A percentile compares a stretch with the other conserved stretches of the same genome.
Evolutionary conservation across 1,284 basidiomycete genomes (phyloP).

Genomic region (Wallemia hederae): DNA sequence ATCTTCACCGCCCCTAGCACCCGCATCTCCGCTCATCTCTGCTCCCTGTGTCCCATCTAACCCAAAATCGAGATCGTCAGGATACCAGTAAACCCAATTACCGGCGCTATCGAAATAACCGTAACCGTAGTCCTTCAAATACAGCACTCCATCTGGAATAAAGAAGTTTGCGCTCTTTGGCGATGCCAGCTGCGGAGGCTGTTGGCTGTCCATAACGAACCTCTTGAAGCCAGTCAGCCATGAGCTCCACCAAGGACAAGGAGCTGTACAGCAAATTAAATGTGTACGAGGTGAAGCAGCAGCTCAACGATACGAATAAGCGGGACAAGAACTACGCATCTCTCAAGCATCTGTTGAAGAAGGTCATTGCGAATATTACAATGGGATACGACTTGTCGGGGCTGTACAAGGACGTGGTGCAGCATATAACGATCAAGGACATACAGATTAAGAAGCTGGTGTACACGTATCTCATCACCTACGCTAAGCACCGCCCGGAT

Average conservation of each 20-base stretch:
- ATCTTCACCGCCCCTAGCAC: no score
- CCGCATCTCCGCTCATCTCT: no score
- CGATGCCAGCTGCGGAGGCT: no score
- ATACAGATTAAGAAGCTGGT: constrained; percentile 98
- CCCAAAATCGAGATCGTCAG: neutral
- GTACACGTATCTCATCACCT: constrained; percentile 73
- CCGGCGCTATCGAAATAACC: neutral
- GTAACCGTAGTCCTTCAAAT: neutral
- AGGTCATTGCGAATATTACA: constrained; percentile 81
- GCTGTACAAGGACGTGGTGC: constrained; percentile 62
- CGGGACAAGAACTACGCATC: constrained; percentile 83
- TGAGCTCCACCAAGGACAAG: neutral
- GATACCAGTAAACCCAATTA: neutral
- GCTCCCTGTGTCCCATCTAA: neutral
- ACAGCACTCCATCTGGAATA: neutral
- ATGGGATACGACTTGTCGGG: constrained; percentile 94
- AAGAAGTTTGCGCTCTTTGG: neutral
- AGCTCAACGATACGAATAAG: constrained; percentile 58
- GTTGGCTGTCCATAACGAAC: no score
- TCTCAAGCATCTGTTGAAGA: constrained; percentile 72
- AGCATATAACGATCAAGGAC: constrained; percentile 57
- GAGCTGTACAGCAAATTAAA: neutral
- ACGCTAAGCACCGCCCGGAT: constrained; percentile 60
- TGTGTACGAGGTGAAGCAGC: constrained; percentile 13
- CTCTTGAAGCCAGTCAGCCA: no score